Evolutionary conservation across 495 filamentous ascomycete species (phyloP), one percentile per base, ranked within the genome.

Genomic region (Neurospora terricola): DNA sequence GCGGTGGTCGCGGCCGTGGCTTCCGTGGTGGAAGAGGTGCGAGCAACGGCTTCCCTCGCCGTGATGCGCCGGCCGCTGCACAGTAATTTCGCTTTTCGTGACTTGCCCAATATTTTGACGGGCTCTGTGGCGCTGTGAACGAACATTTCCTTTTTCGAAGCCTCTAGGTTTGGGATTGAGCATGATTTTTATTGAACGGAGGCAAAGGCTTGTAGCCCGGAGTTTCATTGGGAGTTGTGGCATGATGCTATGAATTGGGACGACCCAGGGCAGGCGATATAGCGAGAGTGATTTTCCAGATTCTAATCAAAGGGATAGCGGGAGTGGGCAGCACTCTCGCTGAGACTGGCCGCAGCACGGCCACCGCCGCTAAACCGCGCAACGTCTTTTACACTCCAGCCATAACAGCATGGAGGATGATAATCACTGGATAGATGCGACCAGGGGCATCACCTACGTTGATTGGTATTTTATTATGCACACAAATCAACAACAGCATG

Each of bases 1-100:
- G 90, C 79, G 90, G 91, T 23, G 85, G 86, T 72, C 77, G 90
- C 48, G 88, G 76, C 69, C 86, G 88, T 69, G 85, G 85, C 72
- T 87, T 72, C 72, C 74, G 80, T 72, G 82, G 87, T 69, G 86
- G 87, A 18, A 75, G 84, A 40, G 82, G 82, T 11, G 77, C 80
- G 59, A 85, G 83, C 70, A 78, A 77, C 30, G 76, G 75, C 7
- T 79, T 70, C 73, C 76, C 77, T 68, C 72, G 48, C 45, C 76
- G 66, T 14, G 72, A 79, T 11, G 23, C 69, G 21, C 80, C 78
- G 70, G 39, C 77, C 30, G 36, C 79, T 11, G 40, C 76, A 37
- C 81, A 81, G 73, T 83, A 76, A 78, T 73, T 23, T n/a, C 27
- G 42, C 8, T 62, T 45, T 59, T 42, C 27, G 27, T 45, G 40